These are phyloP conservation scores for Xylaria sp. DNA, from an alignment of 2,329 filamentous ascomycete species.

Conservation along the genomic window DNA sequence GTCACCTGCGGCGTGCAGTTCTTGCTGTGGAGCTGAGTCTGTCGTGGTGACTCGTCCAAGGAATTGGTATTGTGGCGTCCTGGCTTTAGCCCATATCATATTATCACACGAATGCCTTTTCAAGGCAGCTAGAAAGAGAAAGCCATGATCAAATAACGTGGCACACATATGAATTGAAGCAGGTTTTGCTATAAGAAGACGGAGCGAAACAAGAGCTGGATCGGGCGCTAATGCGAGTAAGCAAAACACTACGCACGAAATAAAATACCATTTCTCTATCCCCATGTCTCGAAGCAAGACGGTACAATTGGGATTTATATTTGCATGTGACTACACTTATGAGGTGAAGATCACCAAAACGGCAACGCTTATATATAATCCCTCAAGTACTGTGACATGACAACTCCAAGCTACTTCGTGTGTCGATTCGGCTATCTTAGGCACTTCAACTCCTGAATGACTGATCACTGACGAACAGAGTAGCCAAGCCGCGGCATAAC, in stretches of 20 bases:
- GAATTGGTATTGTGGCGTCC: conserved; percentile 5
- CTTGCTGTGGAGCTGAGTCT: background rate
- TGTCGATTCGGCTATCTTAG: conserved; percentile 9
- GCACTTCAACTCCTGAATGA: background rate
- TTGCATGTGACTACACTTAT: conserved; percentile 29
- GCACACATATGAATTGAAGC: conserved; percentile 16
- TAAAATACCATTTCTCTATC: background rate
- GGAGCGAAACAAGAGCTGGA: background rate
- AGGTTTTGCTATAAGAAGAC: conserved; percentile 14
- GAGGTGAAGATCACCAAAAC: background rate
- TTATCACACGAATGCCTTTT: conserved; percentile 6
- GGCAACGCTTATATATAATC: background rate
- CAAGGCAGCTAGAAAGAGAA: background rate
- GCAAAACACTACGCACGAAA: conserved; percentile 2
- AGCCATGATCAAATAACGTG: background rate
- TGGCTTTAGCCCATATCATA: conserved; percentile 9
- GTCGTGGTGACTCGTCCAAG: conserved; percentile 8
- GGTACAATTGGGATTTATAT: background rate
- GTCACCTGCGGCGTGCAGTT: conserved; percentile 12
- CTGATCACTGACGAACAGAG: background rate
- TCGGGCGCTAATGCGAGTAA: conserved; percentile 10
- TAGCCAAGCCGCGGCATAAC: conserved; percentile 2
- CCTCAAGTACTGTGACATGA: conserved; percentile 9
- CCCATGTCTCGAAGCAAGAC: conserved; percentile 13
- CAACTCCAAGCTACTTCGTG: background rate